Evolutionary conservation across 257 asterid species (phyloP).

Genomic region (Buddleja alternifolia): DNA sequence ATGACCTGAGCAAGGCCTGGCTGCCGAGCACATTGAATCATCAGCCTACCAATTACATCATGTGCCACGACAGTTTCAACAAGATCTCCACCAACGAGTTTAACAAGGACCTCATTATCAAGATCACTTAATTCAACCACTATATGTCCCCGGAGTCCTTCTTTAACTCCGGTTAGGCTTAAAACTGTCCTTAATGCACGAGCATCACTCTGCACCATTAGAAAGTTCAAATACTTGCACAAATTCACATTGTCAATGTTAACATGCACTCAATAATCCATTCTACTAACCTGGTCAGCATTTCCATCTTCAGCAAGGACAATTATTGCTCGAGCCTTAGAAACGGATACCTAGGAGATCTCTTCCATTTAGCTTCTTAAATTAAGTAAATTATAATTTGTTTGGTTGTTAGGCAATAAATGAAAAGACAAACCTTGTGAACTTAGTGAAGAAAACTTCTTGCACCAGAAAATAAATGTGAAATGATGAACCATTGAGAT

Average conservation of each 20-base stretch:
- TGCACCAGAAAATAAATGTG: constrained; percentile 12
- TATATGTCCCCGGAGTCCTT: constrained; percentile 81
- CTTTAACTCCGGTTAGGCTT: constrained; percentile 92
- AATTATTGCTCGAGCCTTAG: constrained; percentile 91
- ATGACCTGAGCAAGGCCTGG: constrained; percentile 98
- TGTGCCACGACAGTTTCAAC: constrained; percentile 96
- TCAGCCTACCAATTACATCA: constrained; percentile 89
- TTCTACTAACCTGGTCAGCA: constrained; percentile 75
- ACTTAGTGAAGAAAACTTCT: constrained; percentile 16
- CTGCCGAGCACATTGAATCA: constrained; percentile 96
- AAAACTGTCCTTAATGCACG: constrained; percentile 90
- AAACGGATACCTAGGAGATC: constrained; percentile 73
- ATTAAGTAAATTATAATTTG: constrained; percentile 14
- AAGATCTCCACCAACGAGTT: constrained; percentile 89
- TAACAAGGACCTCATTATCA: constrained; percentile 87
- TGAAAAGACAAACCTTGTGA: constrained; percentile 15
- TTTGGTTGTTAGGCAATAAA: constrained; percentile 1
- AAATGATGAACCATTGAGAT: constrained; percentile 1
- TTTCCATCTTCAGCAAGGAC: constrained; percentile 96
- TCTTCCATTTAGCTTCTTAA: constrained; percentile 38
- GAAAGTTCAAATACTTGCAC: constrained; percentile 31
- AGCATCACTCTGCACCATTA: constrained; percentile 79
- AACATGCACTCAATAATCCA: constrained; percentile 30
- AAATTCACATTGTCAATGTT: constrained; percentile 22
- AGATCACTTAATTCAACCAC: constrained; percentile 94